A percentile compares a stretch with the other conserved stretches of the same genome.
These are phyloP conservation scores for Neocucurbitaria cava DNA, from an alignment of 2,329 filamentous ascomycete species.

Conservation along the genomic window DNA sequence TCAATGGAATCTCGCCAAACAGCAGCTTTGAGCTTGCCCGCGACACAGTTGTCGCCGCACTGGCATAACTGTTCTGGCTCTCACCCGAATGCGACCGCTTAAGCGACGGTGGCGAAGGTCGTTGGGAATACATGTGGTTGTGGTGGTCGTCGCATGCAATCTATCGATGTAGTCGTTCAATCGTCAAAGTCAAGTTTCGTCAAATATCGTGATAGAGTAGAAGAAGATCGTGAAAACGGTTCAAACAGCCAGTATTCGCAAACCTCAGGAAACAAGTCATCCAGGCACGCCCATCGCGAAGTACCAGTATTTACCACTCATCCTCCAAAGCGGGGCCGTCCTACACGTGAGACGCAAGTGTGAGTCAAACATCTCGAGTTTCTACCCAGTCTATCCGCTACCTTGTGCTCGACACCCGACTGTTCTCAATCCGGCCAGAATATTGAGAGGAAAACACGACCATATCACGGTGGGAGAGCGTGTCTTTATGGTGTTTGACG, in stretches of 20 bases:
- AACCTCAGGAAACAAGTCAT: slow-evolving; percentile 42
- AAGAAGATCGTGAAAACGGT: slow-evolving; percentile 24
- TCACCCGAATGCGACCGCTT: slow-evolving; percentile 48
- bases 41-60: slow-evolving; percentile 42
- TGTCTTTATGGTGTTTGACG: slow-evolving; percentile 49
- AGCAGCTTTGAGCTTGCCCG: slow-evolving; percentile 51
- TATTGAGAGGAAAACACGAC: slow-evolving; percentile 50
- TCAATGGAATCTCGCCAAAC: slow-evolving; percentile 59
- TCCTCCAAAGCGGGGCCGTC: slow-evolving; percentile 25
- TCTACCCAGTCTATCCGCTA: slow-evolving; percentile 17
- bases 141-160: slow-evolving; percentile 27
- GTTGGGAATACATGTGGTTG: slow-evolving; percentile 42
- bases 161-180: slow-evolving; percentile 9
- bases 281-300: slow-evolving; percentile 16
- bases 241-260: slow-evolving; percentile 27
- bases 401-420: slow-evolving; percentile 16
- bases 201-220: slow-evolving; percentile 15
- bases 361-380: slow-evolving; percentile 48
- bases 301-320: slow-evolving; percentile 41
- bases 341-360: slow-evolving; percentile 50
- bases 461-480: slow-evolving; percentile 49
- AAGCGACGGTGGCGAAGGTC: slow-evolving; percentile 43
- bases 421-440: slow-evolving; percentile 37
- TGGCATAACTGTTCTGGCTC: slow-evolving; percentile 47
- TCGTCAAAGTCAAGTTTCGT: slow-evolving; percentile 7